Evolutionary conservation across 2,329 filamentous ascomycete genomes (phyloP), one percentile per base, ranked within the genome.

Genomic region (Tolypocladium cylindrosporum): DNA sequence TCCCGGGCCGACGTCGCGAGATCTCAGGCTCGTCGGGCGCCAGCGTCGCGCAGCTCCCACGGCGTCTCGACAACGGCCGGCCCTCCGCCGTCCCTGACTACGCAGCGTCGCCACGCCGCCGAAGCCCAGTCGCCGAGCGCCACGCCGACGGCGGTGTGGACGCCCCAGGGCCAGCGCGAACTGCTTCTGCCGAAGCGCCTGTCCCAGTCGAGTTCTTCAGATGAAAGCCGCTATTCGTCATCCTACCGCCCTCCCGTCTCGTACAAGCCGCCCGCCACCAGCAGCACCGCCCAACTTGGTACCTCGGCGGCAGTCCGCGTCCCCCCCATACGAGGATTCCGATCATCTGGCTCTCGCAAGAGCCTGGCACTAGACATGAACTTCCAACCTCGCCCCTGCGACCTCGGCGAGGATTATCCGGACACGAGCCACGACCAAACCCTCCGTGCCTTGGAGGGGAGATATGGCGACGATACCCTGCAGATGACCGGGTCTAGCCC

Each of bases 281-380:
- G 63, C 59, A 65, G 65, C 58, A 65, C 64, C 59, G 64, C 65
- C 55, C 71, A 76, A 59, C 61, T 67, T 42, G 62, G 62, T 39
- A 67, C 70, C 52, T 66, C 70, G 51, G 65, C 67, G 14, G 69
- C 72, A 36, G 70, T 72, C 59, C 74, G 74, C 54, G 74, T 83
- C 45, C 79, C 81, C 19, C 81, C 81, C 9, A 83, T 83, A 66
- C 78, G 82, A 57, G 73, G 75, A 10, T 82, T 83, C 63, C 77
- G 81, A 60, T 82, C 81, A 34, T 83, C 81, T 42, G 79, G 77
- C 64, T 80, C 80, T 60, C 79, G 82, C 62, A 80, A 77, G 69
- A 83, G 80, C 67, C 71, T 79, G 31, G 71, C 71, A 16, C 71
- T 80, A 64, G 81, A 84, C 65, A 82, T 81, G 77, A 80, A 75